Base-by-base conservation (phyloP, 2,329 filamentous ascomycete genomes). In the Aspergillus udagawae region DNA sequence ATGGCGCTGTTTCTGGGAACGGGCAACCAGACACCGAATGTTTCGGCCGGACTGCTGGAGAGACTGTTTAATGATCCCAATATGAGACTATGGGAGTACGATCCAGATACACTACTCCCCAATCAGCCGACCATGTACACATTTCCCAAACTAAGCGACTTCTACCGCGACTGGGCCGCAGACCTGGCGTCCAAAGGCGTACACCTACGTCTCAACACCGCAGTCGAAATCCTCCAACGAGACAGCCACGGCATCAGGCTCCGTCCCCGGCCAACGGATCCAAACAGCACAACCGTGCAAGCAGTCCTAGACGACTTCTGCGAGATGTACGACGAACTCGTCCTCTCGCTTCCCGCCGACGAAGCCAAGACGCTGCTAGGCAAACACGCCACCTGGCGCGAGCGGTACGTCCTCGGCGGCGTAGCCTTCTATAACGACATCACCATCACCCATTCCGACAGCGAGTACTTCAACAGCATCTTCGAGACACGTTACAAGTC, bases 1-100 rank as follows among this genome's bases (percentile, higher is more conserved):
- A 83, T 90, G 32, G 88, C 88, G 0, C 76, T 91, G 1, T 91
- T 92, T 67, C 77, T 91, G 0, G 88, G 88, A 0, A 91, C 88
- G 0, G 87, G 88, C 1, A 91, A 91, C 63, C 86, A 89, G 64
- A 88, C 88, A 0, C 84, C 87, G 0, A 85, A 90, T 60, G 87
- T 91, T 0, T 85, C 88, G 0, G 83, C 82, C 45, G 86, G 87
- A 25, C 85, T 91, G 35, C 77, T 91, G 4, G 83, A 86, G 66
- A 74, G 83, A 4, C 70, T 87, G 0, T 86, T 84, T 52, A 75
- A 83, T 56, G 81, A 83, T 55, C 82, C 82, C 0, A 83, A 82
- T 54, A 83, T 84, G 78, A 81, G 81, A 59, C 74, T 86, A 8
- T 86, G 83, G 83, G 75, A 83, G 28, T 86, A 84, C 60, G 82